Evolutionary conservation across 1,139 yeast species (phyloP), one percentile per base, ranked within the genome.

Genomic region (Yamadazyma sp.): DNA sequence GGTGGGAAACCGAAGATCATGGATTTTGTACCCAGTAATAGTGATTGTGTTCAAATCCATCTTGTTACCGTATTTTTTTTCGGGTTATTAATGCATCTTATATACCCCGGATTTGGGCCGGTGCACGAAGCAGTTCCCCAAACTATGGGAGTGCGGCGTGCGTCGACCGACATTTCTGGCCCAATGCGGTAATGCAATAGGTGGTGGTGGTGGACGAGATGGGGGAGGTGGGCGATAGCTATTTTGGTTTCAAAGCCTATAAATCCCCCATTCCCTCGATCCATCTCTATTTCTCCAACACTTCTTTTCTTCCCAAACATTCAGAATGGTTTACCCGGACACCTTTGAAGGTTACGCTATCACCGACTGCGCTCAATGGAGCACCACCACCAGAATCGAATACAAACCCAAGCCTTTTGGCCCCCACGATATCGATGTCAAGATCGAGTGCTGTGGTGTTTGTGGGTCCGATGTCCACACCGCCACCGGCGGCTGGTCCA

Each of bases 341-440:
- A 50, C 53, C n/a, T 68, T 69, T 47, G 57, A 67, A 59, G 79
- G 79, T 15, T 70, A 68, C 45, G 80, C 73, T 34, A 64, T 70
- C 31, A 53, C 50, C 33, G 57, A 61, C 29, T 44, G 47, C 15
- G 58, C 58, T 14, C 51, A 69, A 36, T 73, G 76, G 74, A 55
- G 51, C 42, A 48, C 62, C 26, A 68, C 69, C 20, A 61, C 61
- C 43, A 59, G 56, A 47, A 66, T 66, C 27, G 55, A 62, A 18
- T 73, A 59, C 54, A 50, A 51, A 12, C 66, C 59, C 26, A 66
- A 64, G 44, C 52, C 58, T 25, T 54, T 66, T 40, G 55, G 50
- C 29, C 56, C 59, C n/a, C 44, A 51, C 36, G 74, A 68, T 49
- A 57, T 68, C 33, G 69, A 59, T 26, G 48, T 68, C 38, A 55